phyloP scores from a whole-genome alignment of 257 asterid genomes.

The Solanum megistacrolobum region DNA sequence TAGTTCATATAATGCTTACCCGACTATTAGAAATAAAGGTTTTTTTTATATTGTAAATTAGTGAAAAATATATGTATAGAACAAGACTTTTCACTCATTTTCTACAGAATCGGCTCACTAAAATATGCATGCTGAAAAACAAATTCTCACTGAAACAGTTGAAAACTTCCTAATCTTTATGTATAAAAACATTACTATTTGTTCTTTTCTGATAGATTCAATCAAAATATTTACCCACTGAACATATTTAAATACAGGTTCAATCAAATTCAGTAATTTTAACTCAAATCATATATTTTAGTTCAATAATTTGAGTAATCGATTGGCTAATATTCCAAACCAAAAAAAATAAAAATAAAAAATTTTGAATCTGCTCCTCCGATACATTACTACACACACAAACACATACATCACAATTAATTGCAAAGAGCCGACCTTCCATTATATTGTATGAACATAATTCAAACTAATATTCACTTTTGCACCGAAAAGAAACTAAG shows the following conservation, averaged over 20 bases:
- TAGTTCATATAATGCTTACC: not conserved
- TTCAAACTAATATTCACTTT: conserved; percentile 17
- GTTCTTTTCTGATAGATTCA: not conserved
- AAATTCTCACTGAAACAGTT: too few relatives aligned
- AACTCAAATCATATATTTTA: not conserved
- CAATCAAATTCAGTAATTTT: not conserved
- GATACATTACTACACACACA: too few relatives aligned
- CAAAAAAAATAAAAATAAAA: not conserved
- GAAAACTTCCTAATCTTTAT: too few relatives aligned
- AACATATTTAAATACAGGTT: too few relatives aligned
- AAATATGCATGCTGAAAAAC: too few relatives aligned
- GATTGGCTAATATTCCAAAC: not conserved
- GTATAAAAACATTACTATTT: too few relatives aligned
- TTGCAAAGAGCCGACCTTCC: conserved; percentile 19
- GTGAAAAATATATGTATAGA: too few relatives aligned
- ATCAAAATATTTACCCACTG: not conserved
- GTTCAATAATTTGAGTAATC: not conserved
- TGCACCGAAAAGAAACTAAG: conserved; percentile 61
- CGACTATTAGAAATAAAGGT: too few relatives aligned
- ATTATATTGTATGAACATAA: not conserved
- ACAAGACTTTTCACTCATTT: too few relatives aligned
- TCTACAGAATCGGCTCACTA: too few relatives aligned
- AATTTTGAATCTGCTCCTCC: not conserved
- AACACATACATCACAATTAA: not conserved
- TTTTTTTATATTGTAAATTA: too few relatives aligned